Evolutionary conservation across 2,329 filamentous ascomycete genomes (phyloP).

Genomic region (Fusarium torulosum): DNA sequence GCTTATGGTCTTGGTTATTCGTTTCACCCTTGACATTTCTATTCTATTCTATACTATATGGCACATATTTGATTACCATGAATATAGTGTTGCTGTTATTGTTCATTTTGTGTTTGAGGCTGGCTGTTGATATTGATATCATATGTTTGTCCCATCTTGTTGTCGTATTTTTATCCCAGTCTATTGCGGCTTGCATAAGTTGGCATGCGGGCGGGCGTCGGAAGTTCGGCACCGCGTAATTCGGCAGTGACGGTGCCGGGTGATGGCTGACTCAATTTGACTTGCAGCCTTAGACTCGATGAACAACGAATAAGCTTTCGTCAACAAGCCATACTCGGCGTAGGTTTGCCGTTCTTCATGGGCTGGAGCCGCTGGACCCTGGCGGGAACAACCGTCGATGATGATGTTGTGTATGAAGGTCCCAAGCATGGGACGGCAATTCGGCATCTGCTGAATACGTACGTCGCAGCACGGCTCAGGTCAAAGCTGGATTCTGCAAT

Average conservation of each 20-base stretch:
- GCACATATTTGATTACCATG: not conserved
- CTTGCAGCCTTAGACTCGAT: not conserved
- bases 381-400: constrained; percentile 29
- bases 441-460: constrained; percentile 39
- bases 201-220: constrained; percentile 40
- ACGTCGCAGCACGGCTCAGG: not conserved
- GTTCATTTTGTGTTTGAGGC: not conserved
- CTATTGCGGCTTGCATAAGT: constrained; percentile 26
- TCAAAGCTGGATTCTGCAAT: not conserved
- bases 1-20: constrained; percentile 68
- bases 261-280: constrained; percentile 33
- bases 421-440: constrained; percentile 27
- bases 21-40: constrained; percentile 72
- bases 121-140: not conserved
- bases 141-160: constrained; percentile 1
- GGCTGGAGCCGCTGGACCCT: constrained; percentile 16
- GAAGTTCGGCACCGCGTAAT: constrained; percentile 47
- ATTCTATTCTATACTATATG: not conserved
- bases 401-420: not conserved
- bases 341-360: constrained; percentile 34
- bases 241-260: constrained; percentile 44
- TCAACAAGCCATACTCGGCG: constrained; percentile 33
- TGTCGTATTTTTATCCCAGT: not conserved
- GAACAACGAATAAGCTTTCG: constrained; percentile 32
- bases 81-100: constrained; percentile 1